phyloP scores from a whole-genome alignment of 768 basidiomycete genomes.

The Trametes sanguinea region DNA sequence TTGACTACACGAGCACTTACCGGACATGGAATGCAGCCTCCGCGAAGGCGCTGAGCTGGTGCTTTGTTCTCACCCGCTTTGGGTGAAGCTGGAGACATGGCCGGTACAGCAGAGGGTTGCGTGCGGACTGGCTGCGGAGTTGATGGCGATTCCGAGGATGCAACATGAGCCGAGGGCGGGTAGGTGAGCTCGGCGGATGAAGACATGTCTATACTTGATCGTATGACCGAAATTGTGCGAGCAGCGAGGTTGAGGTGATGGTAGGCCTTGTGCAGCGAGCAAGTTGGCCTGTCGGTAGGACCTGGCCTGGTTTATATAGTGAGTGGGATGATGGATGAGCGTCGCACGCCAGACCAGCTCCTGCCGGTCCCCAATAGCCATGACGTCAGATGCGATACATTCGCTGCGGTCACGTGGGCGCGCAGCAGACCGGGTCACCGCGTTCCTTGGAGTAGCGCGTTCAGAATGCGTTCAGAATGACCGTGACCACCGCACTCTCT shows the following conservation, averaged over 20 bases:
- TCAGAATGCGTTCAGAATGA: too few relatives aligned
- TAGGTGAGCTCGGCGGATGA: background rate
- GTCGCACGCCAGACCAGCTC: too few relatives aligned
- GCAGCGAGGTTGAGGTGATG: too few relatives aligned
- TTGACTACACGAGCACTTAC: background rate
- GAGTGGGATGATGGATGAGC: background rate
- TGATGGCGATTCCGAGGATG: background rate
- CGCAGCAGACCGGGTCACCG: too few relatives aligned
- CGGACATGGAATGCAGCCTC: constrained; percentile 10
- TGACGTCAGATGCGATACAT: too few relatives aligned
- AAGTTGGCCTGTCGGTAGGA: background rate
- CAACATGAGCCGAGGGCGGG: constrained; percentile 3
- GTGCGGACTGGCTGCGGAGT: background rate
- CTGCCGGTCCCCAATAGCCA: too few relatives aligned
- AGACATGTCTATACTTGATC: background rate
- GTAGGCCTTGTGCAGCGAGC: too few relatives aligned
- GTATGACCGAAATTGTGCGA: too few relatives aligned
- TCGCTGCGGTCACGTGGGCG: too few relatives aligned
- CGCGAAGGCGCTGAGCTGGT: constrained; percentile 2
- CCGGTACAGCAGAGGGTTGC: background rate
- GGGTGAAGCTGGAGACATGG: background rate
- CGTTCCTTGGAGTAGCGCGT: too few relatives aligned
- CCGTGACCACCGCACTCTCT: too few relatives aligned
- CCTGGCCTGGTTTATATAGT: too few relatives aligned
- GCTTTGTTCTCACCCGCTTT: background rate